Conservation (phyloP, 2,329 filamentous ascomycete genomes). For the Pseudopithomyces maydicus region DNA sequence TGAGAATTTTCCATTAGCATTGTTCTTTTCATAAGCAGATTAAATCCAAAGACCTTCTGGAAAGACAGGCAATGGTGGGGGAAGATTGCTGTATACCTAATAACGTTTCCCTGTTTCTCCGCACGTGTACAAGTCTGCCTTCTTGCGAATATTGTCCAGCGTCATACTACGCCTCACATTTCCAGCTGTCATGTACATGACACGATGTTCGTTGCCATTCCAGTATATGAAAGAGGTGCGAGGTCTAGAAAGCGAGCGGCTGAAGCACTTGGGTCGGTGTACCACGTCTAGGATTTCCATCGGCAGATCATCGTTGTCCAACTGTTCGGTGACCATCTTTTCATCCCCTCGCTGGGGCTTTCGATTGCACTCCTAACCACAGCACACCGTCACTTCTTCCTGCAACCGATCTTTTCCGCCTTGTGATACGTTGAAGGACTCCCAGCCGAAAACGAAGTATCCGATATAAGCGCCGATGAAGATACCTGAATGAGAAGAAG, state of each 20-base stretch:
- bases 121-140: background rate
- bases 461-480: conserved; percentile 44
- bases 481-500: conserved; percentile 16
- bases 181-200: background rate
- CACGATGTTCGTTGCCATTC: background rate
- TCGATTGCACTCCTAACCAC: conserved; percentile 24
- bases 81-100: background rate
- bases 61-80: background rate
- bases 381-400: conserved; percentile 43
- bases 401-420: conserved; percentile 37
- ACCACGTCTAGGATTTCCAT: background rate
- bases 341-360: background rate
- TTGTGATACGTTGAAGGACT: conserved; percentile 33
- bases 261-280: background rate
- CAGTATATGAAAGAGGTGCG: background rate
- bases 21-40: no score
- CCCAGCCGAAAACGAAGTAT: conserved; percentile 44
- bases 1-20: background rate
- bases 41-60: no score
- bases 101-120: background rate
- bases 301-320: background rate
- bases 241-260: background rate
- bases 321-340: background rate
- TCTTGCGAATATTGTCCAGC: background rate
- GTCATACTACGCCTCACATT: background rate